Base-by-base conservation (phyloP, 129 eudicot species). In the Centella asiatica region DNA sequence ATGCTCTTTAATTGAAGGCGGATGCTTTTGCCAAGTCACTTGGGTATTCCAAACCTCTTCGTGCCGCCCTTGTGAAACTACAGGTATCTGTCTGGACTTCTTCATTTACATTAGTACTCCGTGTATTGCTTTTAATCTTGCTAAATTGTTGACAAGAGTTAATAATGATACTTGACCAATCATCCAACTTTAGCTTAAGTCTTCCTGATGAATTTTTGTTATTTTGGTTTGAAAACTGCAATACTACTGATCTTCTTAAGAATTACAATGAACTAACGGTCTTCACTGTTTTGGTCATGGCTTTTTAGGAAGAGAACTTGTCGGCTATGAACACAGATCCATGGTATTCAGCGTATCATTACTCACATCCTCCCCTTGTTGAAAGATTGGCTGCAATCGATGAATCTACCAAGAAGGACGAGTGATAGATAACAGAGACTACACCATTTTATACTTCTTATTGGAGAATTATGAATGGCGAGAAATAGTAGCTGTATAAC, bases 21-120 rank as follows among this genome's bases (percentile, higher is more conserved):
- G 99, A 93, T 73, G 96, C 90, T 77, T 93, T 93, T 78, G 99
- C 96, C 34, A 87, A 93, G 80, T 84, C 78, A 79, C 96, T 93
- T 10, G 99, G 99, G 50, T 93, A 93, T 72, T 77, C 90, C 39
- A 66, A 67, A 36, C 74, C 90, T 55, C 99, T 93, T 69, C 85
- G 94, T 54, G 96, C 88, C 64, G 99, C 88, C 39, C 89, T 93
- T 61, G 95, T 93, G 61, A 93, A 85, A 64, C 78, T 93, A 33
- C 99, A 93, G 96, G 99, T 87, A 68, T 57, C 39, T 56, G 2
- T 57, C 7, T 56, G 28, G 4, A 19, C 6, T 10, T 17, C 62
- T 56, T 56, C 23, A 56, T 56, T 32, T 56, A 2, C 44, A 7
- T 56, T 0, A 2, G 37, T 32, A 17, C 18, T 45, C 50, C 22